Percentiles rank a stretch among this genome's conserved stretches.
Evolutionary conservation across 1,139 yeast genomes (phyloP).

Genomic region (Kurtzmaniella natalensis): DNA sequence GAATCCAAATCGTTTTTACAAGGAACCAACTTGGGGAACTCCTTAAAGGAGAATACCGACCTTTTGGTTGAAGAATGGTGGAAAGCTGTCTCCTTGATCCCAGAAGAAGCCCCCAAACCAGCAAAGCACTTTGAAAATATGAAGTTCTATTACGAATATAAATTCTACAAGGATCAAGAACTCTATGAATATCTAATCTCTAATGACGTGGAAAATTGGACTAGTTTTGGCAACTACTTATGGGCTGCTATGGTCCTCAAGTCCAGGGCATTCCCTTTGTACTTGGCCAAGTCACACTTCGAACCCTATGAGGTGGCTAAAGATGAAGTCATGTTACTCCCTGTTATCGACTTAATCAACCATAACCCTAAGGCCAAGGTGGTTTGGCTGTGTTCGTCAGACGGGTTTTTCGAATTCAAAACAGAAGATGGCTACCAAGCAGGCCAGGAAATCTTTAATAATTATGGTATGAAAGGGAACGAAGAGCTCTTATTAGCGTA

Average conservation of each 20-base stretch:
- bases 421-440: conserved; percentile 17
- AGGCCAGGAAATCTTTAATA: conserved; percentile 61
- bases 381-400: conserved; percentile 46
- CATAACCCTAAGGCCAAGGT: conserved; percentile 63
- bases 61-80: conserved; percentile 51
- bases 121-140: conserved; percentile 34
- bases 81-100: conserved; percentile 31
- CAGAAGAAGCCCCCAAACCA: conserved; percentile 31
- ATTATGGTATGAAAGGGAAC: conserved; percentile 84
- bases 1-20: conserved; percentile 46
- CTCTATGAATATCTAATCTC: conserved; percentile 22
- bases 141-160: conserved; percentile 46
- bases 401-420: conserved; percentile 25
- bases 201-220: conserved; percentile 43
- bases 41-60: conserved; percentile 31
- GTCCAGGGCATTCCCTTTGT: conserved; percentile 75
- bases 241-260: conserved; percentile 74
- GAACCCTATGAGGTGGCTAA: conserved; percentile 18
- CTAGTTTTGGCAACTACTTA: conserved; percentile 58
- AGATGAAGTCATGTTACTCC: conserved; percentile 66
- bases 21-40: conserved; percentile 54
- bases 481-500: conserved; percentile 63
- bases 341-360: conserved; percentile 74
- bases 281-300: conserved; percentile 31
- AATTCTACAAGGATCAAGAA: conserved; percentile 40